These are phyloP conservation scores for Ophiocytium majus DNA, from an alignment of 352 stramenopile species.

Conservation along the genomic window DNA sequence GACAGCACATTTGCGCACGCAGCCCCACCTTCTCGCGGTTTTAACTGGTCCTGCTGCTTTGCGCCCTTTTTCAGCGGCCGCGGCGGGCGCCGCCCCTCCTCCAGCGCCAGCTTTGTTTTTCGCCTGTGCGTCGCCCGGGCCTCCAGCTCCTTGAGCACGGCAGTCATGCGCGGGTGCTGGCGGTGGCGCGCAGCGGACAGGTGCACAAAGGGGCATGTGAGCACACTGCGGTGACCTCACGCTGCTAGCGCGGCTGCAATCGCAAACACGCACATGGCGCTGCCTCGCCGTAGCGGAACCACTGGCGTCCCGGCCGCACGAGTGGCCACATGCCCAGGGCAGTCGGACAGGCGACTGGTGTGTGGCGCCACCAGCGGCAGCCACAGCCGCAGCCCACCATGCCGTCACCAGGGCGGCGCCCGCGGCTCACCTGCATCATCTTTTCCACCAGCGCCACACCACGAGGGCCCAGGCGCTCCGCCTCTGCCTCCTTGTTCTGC, in stretches of 20 bases:
- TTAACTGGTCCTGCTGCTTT: neutral
- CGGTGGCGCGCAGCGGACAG: neutral
- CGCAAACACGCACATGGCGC: too few relatives aligned
- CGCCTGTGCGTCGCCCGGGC: neutral
- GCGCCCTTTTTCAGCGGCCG: neutral
- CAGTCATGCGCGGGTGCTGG: neutral
- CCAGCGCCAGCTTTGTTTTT: slow-evolving; percentile 1
- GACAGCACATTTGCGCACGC: too few relatives aligned
- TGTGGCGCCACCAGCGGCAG: too few relatives aligned
- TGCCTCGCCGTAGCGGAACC: too few relatives aligned
- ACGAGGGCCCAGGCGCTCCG: neutral
- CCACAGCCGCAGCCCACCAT: too few relatives aligned
- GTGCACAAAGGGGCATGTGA: neutral
- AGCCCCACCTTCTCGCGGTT: neutral
- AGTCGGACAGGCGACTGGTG: too few relatives aligned
- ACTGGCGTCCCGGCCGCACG: too few relatives aligned
- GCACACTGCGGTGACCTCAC: neutral
- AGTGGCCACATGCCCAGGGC: too few relatives aligned
- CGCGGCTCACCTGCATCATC: neutral
- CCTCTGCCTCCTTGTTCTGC: neutral
- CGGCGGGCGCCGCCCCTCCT: neutral
- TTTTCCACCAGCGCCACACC: neutral
- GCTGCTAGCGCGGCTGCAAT: too few relatives aligned
- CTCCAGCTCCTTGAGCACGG: neutral
- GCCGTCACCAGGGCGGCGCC: too few relatives aligned